These are phyloP conservation scores for Bruguiera hainesii DNA, from an alignment of 441 rosid genomes.

Conservation along the genomic window DNA sequence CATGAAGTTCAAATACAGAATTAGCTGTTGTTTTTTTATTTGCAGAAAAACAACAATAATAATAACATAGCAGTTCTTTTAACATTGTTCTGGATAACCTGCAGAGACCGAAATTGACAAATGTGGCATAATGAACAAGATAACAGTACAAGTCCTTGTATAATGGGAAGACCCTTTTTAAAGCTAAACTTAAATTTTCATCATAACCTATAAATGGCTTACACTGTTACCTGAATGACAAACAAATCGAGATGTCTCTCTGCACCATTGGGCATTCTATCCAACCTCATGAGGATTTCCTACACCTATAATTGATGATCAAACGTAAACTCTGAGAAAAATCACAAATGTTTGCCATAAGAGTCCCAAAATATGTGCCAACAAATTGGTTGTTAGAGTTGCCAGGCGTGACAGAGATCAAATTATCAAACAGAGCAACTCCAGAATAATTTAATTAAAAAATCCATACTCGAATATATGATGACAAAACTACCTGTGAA, in stretches of 20 bases:
- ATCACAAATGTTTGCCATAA: slow-evolving; percentile 88
- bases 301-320: slow-evolving; percentile 68
- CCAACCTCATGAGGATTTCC: slow-evolving; percentile 75
- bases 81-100: slow-evolving; percentile 54
- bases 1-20: slow-evolving; percentile 3
- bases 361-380: slow-evolving; percentile 72
- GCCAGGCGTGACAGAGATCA: slow-evolving; percentile 7
- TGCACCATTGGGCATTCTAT: slow-evolving; percentile 89
- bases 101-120: slow-evolving; percentile 18
- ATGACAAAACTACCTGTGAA: slow-evolving; percentile 52
- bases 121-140: slow-evolving; percentile 6
- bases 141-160: not conserved
- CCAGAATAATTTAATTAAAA: not conserved
- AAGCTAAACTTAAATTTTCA: not conserved
- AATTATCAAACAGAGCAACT: slow-evolving; percentile 9
- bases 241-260: slow-evolving; percentile 93
- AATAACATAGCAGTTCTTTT: slow-evolving; percentile 69
- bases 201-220: slow-evolving; percentile 6
- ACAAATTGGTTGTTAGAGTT: slow-evolving; percentile 18
- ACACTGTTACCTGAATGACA: slow-evolving; percentile 62
- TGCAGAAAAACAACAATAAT: slow-evolving; percentile 63
- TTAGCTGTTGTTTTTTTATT: slow-evolving; percentile 86
- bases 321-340: slow-evolving; percentile 63
- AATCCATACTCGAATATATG: not conserved
- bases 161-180: too few species aligned